Base-by-base conservation (phyloP, 306 rosid genomes). In the Lupinus albus region DNA sequence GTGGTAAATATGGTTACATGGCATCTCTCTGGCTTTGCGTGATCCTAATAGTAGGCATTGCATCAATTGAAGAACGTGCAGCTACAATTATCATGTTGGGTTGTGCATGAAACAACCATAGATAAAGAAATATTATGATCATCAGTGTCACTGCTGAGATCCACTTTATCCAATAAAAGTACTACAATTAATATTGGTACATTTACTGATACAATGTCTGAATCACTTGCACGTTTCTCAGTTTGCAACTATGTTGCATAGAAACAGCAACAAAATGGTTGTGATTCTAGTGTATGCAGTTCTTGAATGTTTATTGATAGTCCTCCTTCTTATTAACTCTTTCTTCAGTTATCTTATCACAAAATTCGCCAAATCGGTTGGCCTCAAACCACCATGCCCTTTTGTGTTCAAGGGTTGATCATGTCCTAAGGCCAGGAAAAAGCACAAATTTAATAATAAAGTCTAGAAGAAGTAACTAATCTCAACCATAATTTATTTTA, bases 291-390 rank as follows among this genome's bases (percentile, higher is more conserved):
- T 81, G 10, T 86, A 85, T 78, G 87, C 90, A 36, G 61, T 86
- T 39, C 95, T 91, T 14, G 97, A 91, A 73, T 91, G 97, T 95
- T 21, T 81, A 58, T 60, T 91, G 69, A 84, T 91, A 65, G 11
- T 71, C 6, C 87, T 91, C n/a, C 88, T 91, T 30, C 95, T 88
- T 55, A 68, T 88, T 6, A 78, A 86, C 84, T 86, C 95, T 45
- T 62, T 91, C 55, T 81, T 91, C 75, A 74, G 84, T 36, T 91
- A 84, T 57, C 61, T 78, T 61, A 86, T 84, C 76, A 49, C 78
- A 7, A 86, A 67, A 57, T 91, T 77, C 57, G 83, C 97, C 71
- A 63, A 54, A 25, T 86, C 18, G 33, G 81, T 91, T 59, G 95
- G 88, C 28, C 92, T 91, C 42, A 75, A 73, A 72, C 83, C 80